phyloP scores from a whole-genome alignment of 116 monocot species.

The Trichopus zeylanicus region DNA sequence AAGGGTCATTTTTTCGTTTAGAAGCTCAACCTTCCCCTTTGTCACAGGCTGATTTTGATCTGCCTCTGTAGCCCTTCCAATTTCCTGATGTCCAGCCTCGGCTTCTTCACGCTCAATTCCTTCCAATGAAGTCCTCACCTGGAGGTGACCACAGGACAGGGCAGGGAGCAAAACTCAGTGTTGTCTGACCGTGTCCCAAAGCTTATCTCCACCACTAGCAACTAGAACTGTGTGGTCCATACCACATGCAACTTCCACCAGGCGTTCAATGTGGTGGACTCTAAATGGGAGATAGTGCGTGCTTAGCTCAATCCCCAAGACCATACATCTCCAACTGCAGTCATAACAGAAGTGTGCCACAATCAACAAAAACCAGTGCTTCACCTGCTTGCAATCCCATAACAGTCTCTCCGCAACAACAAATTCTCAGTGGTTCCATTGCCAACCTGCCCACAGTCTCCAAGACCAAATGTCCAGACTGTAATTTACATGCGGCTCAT shows the following conservation, averaged over 20 bases:
- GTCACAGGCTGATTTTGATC: slow-evolving; percentile 19
- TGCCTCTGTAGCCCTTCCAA: slow-evolving; percentile 1
- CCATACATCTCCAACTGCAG: slow-evolving; percentile 65
- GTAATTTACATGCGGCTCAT: slow-evolving; percentile 37
- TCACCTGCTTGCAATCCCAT: slow-evolving; percentile 31
- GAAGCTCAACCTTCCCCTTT: slow-evolving; percentile 19
- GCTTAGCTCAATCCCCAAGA: slow-evolving; percentile 88
- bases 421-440: slow-evolving; percentile 38
- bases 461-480: slow-evolving; percentile 79
- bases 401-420: slow-evolving; percentile 38
- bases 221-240: slow-evolving; percentile 76
- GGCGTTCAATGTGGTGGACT: slow-evolving; percentile 21
- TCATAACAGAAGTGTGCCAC: slow-evolving; percentile 79
- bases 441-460: slow-evolving; percentile 82
- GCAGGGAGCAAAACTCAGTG: slow-evolving; percentile 51
- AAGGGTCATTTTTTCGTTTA: slow-evolving; percentile 28
- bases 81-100: not conserved
- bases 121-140: slow-evolving; percentile 14
- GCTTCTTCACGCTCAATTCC: not conserved
- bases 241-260: slow-evolving; percentile 60
- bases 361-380: slow-evolving; percentile 60
- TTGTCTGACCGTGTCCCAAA: slow-evolving; percentile 55
- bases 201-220: slow-evolving; percentile 51
- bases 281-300: slow-evolving; percentile 49
- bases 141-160: slow-evolving; percentile 45